phyloP scores from a whole-genome alignment of 257 asterid species.

The Salvia splendens region DNA sequence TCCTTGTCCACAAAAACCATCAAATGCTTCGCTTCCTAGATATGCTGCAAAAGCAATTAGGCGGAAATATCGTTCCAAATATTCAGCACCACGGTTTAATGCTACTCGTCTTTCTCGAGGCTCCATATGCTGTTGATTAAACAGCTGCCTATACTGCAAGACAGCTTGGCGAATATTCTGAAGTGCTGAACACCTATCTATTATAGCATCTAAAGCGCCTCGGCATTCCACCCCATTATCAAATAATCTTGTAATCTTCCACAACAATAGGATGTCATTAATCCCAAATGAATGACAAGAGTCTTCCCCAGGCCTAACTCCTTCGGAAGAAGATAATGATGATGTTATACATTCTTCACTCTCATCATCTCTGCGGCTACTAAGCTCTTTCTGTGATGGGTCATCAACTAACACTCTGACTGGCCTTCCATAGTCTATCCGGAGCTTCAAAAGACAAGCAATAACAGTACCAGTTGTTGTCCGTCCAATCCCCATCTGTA shows the following conservation, averaged over 20 bases:
- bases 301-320: slow-evolving; percentile 46
- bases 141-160: slow-evolving; percentile 80
- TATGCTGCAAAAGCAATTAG: slow-evolving; percentile 98
- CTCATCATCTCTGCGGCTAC: slow-evolving; percentile 53
- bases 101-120: slow-evolving; percentile 98
- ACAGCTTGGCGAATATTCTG: slow-evolving; percentile 99
- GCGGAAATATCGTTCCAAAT: slow-evolving; percentile 95
- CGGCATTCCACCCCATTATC: slow-evolving; percentile 98
- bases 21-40: slow-evolving; percentile 95
- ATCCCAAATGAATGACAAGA: slow-evolving; percentile 77
- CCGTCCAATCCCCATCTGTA: slow-evolving; percentile 97
- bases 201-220: slow-evolving; percentile 86
- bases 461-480: slow-evolving; percentile 97
- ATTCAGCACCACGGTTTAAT: slow-evolving; percentile 97
- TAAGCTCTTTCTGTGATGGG: slow-evolving; percentile 46
- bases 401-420: slow-evolving; percentile 62
- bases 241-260: slow-evolving; percentile 94
- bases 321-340: slow-evolving; percentile 42
- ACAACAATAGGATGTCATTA: slow-evolving; percentile 82
- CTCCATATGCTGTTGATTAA: slow-evolving; percentile 90
- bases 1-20: slow-evolving; percentile 92
- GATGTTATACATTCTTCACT: slow-evolving; percentile 50
- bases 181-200: slow-evolving; percentile 91
- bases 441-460: slow-evolving; percentile 90
- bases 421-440: slow-evolving; percentile 89